Evolutionary conservation across 805 yeast genomes (phyloP), one percentile per base, ranked within the genome.

Genomic region (Candida mattraensis): DNA sequence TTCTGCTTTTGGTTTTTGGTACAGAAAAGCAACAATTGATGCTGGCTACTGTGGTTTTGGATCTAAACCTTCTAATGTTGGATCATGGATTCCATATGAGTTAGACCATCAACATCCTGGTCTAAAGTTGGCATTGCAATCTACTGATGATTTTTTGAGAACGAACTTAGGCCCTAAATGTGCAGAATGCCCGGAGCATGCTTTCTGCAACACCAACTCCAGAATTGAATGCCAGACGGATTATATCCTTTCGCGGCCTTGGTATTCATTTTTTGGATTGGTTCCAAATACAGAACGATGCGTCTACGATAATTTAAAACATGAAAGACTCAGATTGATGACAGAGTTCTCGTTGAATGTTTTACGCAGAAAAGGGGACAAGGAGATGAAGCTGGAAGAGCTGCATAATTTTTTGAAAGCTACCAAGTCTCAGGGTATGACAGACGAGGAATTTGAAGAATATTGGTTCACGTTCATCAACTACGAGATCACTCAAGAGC

Each of bases 21-120:
- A 80, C 59, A 64, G 84, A 30, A 80, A 81, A 41, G 82, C 83
- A 53, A 69, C 74, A 25, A 48, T 73, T 10, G 61, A 74, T 21
- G 69, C 77, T 26, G 96, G 96, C 0, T 87, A 77, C 56, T 87
- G 96, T 65, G 88, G 88, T 0, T 61, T 67, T 18, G 81, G 78
- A 46, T 59, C 72, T 9, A 37, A 66, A 5, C 35, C 40, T 4
- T 31, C 44, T 7, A 30, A 36, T 18, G 17, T 51, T 3, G 37
- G 36, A 12, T 13, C 37, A 3, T 41, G 31, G n/a, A 3, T 53
- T 2, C 64, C 66, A 1, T 28, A 18, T 8, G 30, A 45, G 8
- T n/a, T n/a, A n/a, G n/a, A n/a, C n/a, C n/a, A n/a, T n/a, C n/a
- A n/a, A n/a, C n/a, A n/a, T n/a, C n/a, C n/a, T n/a, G n/a, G n/a